Conservation (phyloP, 2,329 filamentous ascomycete species). For the Fusarium mundagurra region DNA sequence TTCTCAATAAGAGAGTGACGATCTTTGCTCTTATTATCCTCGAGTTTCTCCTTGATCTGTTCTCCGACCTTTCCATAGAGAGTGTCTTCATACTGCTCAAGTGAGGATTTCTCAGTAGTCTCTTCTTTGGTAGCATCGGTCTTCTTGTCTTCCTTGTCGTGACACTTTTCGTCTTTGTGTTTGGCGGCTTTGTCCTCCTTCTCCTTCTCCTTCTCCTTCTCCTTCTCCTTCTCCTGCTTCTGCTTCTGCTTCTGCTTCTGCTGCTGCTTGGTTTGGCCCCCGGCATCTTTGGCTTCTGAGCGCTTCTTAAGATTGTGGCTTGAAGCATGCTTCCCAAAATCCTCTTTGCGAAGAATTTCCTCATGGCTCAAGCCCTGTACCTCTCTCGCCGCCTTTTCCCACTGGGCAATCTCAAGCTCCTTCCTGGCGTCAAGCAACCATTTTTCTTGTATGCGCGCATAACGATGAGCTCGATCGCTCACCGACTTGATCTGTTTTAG, state of each 20-base stretch:
- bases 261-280: background rate
- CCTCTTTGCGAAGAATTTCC: background rate
- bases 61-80: constrained; percentile 7
- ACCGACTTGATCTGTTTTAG: background rate
- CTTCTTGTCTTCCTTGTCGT: background rate
- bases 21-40: background rate
- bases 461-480: background rate
- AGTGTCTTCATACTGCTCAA: constrained; percentile 5
- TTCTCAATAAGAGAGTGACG: no score
- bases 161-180: background rate
- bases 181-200: background rate
- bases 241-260: background rate
- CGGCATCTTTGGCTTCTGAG: background rate
- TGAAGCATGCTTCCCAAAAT: background rate
- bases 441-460: background rate
- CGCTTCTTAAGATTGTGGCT: background rate
- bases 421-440: background rate
- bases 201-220: background rate
- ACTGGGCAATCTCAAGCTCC: background rate
- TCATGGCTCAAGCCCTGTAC: background rate
- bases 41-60: background rate
- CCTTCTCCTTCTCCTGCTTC: background rate
- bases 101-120: background rate
- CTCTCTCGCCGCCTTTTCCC: background rate
- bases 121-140: background rate